Base-by-base conservation (phyloP, 2,329 filamentous ascomycete genomes). In the Metarhizium brunneum region DNA sequence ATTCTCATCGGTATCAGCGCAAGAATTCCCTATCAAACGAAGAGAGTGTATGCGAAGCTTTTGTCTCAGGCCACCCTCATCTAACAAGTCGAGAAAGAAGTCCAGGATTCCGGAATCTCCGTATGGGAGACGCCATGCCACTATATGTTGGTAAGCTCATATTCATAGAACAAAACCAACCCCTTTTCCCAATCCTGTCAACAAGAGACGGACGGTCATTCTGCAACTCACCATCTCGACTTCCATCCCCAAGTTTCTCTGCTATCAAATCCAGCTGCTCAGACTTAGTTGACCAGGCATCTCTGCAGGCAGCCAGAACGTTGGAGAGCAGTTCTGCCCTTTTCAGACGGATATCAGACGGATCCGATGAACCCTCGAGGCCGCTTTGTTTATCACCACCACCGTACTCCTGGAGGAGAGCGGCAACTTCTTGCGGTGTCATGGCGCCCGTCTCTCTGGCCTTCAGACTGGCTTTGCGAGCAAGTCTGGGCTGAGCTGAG, bases 1-100 rank as follows among this genome's bases (percentile, higher is more conserved):
- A 61, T 86, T 86, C 57, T 81, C 77, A 63, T 86, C 82, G 60
- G 79, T 80, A 60, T 86, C 83, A 20, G 83, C 83, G 59, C 81
- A 85, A 10, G 80, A 79, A 64, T 86, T 86, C 14, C 83, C 83
- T 16, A 83, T 72, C 20, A 85, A 66, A 29, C 83, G 79, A 16
- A 86, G 69, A 7, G 76, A 68, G 55, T 85, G 82, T 7, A 80
- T 70, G 48, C 74, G 74, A n/a, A 84, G 69, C 1, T 70, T 63
- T 36, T 73, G 69, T 10, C 68, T 67, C 40, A 78, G 59, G 2
- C 65, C 68, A 4, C 73, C 66, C 0, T 65, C 63, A 5, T 68
- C 67, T 8, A 83, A 64, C 13, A 81, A 61, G 11, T 70, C 66
- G 16, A 84, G 70, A 61, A 83, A 82, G 67, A 83, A 81, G 20